A percentile compares a stretch with the other conserved stretches of the same genome.
These are phyloP conservation scores for Lagenidium sp. DNA, from an alignment of 352 stramenopile genomes.

Conservation along the genomic window DNA sequence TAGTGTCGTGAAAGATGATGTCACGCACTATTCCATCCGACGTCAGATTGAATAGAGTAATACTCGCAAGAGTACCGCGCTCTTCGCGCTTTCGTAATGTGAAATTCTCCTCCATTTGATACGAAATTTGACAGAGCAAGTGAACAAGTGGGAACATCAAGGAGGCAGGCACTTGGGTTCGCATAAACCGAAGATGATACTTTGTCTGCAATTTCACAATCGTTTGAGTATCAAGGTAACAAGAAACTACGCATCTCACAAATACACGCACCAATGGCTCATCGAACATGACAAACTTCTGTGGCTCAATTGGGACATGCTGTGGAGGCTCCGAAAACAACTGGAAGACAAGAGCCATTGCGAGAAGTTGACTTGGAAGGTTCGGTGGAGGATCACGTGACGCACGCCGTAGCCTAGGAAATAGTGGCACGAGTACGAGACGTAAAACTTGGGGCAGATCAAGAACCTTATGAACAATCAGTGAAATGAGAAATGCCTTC, in stretches of 20 bases:
- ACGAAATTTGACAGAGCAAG: constrained; percentile 82
- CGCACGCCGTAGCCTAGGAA: constrained; percentile 58
- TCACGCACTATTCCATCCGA: constrained; percentile 80
- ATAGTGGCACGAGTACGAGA: constrained; percentile 75
- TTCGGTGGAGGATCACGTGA: constrained; percentile 68
- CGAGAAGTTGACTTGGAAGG: constrained; percentile 68
- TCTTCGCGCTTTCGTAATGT: constrained; percentile 73
- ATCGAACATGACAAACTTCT: constrained; percentile 79
- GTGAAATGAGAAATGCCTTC: constrained; percentile 76
- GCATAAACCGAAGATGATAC: constrained; percentile 76
- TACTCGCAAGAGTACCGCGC: constrained; percentile 63
- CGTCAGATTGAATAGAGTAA: constrained; percentile 82
- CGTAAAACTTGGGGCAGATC: constrained; percentile 76
- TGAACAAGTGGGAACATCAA: constrained; percentile 83
- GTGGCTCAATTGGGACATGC: constrained; percentile 64
- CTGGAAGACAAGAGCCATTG: constrained; percentile 80
- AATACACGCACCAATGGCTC: constrained; percentile 65
- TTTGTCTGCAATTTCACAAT: constrained; percentile 40
- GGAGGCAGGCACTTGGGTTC: constrained; percentile 63
- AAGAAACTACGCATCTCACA: background rate
- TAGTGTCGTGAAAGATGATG: constrained; percentile 82
- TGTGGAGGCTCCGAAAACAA: constrained; percentile 79
- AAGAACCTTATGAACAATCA: constrained; percentile 81
- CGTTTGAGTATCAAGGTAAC: background rate
- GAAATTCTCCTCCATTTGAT: constrained; percentile 84